Percentiles rank a stretch among this genome's conserved stretches.
These are phyloP conservation scores for Chytriomyces confervae DNA, from an alignment of 192 early-diverging fungal species.

Conservation along the genomic window DNA sequence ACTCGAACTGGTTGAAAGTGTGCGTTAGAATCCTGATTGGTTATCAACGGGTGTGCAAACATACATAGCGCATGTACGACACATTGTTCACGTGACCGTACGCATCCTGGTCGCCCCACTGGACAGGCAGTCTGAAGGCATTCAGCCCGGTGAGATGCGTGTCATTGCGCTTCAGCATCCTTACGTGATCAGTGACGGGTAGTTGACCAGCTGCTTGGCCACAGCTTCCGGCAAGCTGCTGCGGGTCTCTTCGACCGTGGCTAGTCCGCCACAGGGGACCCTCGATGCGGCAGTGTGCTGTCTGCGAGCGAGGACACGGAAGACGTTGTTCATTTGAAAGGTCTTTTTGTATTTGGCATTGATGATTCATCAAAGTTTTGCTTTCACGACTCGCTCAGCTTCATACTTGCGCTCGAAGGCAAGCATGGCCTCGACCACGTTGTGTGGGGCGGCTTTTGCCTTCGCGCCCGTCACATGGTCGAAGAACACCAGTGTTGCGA, in stretches of 20 bases:
- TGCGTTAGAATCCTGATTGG: neutral
- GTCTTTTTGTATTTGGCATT: neutral
- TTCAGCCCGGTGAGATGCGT: neutral
- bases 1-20: conserved; percentile 13
- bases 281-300: neutral
- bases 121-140: conserved; percentile 17
- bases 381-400: neutral
- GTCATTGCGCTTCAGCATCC: neutral
- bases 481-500: conserved; percentile 43
- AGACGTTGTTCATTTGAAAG: too few species aligned
- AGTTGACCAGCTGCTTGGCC: conserved; percentile 14
- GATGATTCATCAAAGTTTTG: neutral
- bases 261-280: conserved; percentile 22
- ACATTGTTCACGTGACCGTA: conserved; percentile 42
- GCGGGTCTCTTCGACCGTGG: conserved; percentile 15
- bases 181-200: conserved; percentile 36
- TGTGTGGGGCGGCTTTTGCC: neutral
- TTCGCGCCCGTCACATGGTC: conserved; percentile 45
- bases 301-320: neutral
- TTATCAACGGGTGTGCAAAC: neutral
- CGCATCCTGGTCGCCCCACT: conserved; percentile 37
- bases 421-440: too few species aligned
- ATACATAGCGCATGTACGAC: conserved; percentile 35
- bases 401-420: too few species aligned
- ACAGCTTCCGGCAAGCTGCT: conserved; percentile 20